These are phyloP conservation scores for Penicillium expansum DNA, from an alignment of 2,329 filamentous ascomycete species.

Conservation along the genomic window DNA sequence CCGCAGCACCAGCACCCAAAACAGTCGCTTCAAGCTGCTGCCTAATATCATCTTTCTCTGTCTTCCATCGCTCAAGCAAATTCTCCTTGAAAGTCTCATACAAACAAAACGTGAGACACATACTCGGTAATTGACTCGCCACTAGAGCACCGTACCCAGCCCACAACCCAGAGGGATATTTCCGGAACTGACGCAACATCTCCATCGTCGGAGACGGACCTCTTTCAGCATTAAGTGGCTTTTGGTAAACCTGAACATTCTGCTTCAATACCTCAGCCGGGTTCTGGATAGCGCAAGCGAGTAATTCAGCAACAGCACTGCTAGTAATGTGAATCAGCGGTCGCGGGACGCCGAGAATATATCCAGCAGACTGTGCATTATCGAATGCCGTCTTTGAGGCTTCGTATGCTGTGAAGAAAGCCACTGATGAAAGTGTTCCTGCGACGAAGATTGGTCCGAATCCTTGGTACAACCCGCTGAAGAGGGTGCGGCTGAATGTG, in stretches of 20 bases:
- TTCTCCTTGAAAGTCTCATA: slow-evolving; percentile 12
- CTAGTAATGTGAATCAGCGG: slow-evolving; percentile 1
- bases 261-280: slow-evolving; percentile 13
- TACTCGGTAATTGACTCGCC: slow-evolving; percentile 8
- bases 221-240: neutral
- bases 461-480: slow-evolving; percentile 10
- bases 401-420: slow-evolving; percentile 11
- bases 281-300: slow-evolving; percentile 9
- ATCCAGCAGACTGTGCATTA: slow-evolving; percentile 4
- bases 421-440: slow-evolving; percentile 3
- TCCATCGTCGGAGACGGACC: neutral
- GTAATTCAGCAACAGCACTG: slow-evolving; percentile 8
- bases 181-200: slow-evolving; percentile 3
- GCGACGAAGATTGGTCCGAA: slow-evolving; percentile 9
- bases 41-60: neutral
- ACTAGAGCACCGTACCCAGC: slow-evolving; percentile 8
- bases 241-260: slow-evolving; percentile 10
- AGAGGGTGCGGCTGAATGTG: slow-evolving; percentile 3
- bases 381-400: slow-evolving; percentile 5
- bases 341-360: slow-evolving; percentile 1
- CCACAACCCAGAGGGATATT: slow-evolving; percentile 4
- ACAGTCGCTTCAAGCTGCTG: slow-evolving; percentile 4
- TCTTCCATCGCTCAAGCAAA: neutral
- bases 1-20: slow-evolving; percentile 7
- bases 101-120: slow-evolving; percentile 11